phyloP scores from a whole-genome alignment of 192 early-diverging fungal species.

The Gamsiella multidivaricata region DNA sequence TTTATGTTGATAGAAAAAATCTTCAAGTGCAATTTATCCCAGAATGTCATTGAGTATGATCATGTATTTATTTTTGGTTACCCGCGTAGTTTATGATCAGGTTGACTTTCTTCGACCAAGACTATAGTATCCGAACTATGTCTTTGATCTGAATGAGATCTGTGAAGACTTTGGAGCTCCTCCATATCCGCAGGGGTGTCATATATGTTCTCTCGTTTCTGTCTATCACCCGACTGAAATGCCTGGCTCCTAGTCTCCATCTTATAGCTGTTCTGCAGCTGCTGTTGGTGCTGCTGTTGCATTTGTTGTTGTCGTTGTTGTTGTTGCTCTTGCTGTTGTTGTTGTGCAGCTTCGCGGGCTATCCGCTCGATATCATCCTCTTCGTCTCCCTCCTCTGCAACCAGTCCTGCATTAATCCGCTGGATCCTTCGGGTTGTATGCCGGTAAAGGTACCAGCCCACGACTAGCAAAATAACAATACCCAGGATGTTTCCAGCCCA shows the following conservation, averaged over 20 bases:
- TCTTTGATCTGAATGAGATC: neutral
- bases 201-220: neutral
- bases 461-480: constrained; percentile 15
- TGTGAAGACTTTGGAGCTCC: constrained; percentile 1
- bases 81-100: neutral
- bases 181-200: constrained; percentile 5
- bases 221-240: neutral
- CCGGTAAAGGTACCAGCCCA: constrained; percentile 44
- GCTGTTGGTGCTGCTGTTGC: neutral
- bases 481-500: constrained; percentile 30
- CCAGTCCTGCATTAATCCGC: constrained; percentile 36
- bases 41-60: no score
- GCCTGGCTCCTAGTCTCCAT: neutral
- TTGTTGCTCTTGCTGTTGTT: neutral
- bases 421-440: constrained; percentile 16
- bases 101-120: no score
- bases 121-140: neutral
- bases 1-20: no score
- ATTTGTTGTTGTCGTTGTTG: neutral
- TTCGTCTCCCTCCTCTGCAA: constrained; percentile 16
- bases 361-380: constrained; percentile 5
- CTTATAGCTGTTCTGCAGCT: no score
- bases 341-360: neutral
- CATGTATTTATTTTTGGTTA: no score
- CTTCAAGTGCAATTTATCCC: no score